Evolutionary conservation across 73 alveolate species (phyloP), one percentile per base, ranked within the genome.

Genomic region (Halteria grandinella): DNA sequence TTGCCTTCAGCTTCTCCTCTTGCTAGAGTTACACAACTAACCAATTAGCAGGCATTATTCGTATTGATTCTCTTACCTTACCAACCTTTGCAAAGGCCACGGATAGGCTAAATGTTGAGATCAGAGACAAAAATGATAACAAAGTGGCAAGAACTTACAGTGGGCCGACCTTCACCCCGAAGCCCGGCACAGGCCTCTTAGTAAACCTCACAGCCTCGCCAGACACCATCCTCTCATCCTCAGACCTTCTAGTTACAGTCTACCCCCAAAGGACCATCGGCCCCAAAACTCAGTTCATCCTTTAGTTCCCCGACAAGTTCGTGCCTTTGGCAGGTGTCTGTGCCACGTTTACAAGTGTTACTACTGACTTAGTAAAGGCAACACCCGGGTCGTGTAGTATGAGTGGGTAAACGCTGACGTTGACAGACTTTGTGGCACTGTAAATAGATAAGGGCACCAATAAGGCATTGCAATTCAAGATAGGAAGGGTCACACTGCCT

Each of bases 141-240:
- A 12, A 20, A 20, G 74, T 83, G 20, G 92, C 85, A 1, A 18
- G 48, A 28, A 17, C 74, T 8, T 28, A 77, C 10, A 20, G 71
- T n/a, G 92, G 92, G 2, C n/a, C 74, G 21, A 73, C 87, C 25
- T 73, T 55, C 37, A 83, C 87, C 33, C 81, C 92, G 6, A 50
- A 41, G 15, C 44, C 73, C 11, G 92, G 92, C 8, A 20, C 40
- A 0, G 0, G 72, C n/a, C 6, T 48, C 0, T 18, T 44, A 14
- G 48, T 62, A 10, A 21, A 57, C 0, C 1, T 60, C 4, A 18
- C 57, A 14, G 76, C 87, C 6, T 25, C 33, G 5, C 45, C 29
- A 11, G 44, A 72, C 0, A 31, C 57, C 7, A 50, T 83, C 14
- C 20, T 32, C 40, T 39, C 81, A 12, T 24, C 32, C 29, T 73